phyloP scores from a whole-genome alignment of 2,329 filamentous ascomycete genomes.

The Paecilomyces sp. region DNA sequence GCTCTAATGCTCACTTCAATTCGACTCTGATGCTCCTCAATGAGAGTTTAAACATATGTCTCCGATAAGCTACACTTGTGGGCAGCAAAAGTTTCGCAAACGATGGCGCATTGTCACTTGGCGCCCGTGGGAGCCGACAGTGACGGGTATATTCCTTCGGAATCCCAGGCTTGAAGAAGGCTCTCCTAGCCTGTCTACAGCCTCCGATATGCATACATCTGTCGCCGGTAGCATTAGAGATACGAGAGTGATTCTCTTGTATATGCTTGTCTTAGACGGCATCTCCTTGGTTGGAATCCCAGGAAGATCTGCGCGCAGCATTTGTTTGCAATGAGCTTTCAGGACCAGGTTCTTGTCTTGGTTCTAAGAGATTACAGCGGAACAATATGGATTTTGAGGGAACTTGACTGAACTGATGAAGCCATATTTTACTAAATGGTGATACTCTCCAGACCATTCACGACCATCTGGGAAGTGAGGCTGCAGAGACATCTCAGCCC shows the following conservation, averaged over 20 bases:
- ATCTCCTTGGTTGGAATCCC: not conserved
- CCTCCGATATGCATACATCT: not conserved
- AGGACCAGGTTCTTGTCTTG: not conserved
- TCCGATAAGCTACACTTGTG: not conserved
- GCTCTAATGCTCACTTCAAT: conserved; percentile 34
- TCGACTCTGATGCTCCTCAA: conserved; percentile 40
- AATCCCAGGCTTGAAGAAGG: not conserved
- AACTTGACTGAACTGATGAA: too few species aligned
- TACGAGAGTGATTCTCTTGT: not conserved
- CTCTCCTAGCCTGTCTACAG: not conserved
- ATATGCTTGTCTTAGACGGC: not conserved
- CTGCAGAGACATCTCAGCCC: not conserved
- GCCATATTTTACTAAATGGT: too few species aligned
- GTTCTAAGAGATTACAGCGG: not conserved
- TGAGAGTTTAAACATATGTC: conserved; percentile 32
- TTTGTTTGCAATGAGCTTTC: not conserved
- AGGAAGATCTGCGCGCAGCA: not conserved
- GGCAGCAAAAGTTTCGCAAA: not conserved
- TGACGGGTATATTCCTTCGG: not conserved
- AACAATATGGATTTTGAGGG: not conserved
- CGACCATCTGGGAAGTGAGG: not conserved
- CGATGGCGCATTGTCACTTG: not conserved
- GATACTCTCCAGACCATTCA: not conserved
- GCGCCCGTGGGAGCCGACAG: not conserved
- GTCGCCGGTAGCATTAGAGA: not conserved